Evolutionary conservation across 352 stramenopile genomes (phyloP).

Genomic region (Phytophthora podocarpi): DNA sequence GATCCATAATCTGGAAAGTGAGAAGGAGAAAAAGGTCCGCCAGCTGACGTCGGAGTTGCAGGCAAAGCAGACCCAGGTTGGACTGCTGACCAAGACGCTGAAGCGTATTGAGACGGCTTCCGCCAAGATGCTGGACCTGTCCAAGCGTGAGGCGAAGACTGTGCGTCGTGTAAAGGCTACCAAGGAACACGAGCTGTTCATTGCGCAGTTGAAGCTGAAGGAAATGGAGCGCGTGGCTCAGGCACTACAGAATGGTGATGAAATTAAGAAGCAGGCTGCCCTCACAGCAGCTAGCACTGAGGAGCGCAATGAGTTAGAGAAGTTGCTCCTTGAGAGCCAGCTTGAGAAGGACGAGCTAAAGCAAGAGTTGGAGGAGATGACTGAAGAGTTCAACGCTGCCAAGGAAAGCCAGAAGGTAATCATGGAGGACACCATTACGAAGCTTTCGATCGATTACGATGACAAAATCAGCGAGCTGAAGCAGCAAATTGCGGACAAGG

Average conservation of each 20-base stretch:
- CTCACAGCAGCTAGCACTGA: constrained; percentile 34
- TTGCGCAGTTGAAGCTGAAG: constrained; percentile 64
- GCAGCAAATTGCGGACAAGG: constrained; percentile 47
- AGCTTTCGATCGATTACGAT: constrained; percentile 57
- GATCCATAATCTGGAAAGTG: constrained; percentile 56
- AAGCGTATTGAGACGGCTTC: constrained; percentile 61
- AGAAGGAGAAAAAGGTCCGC: constrained; percentile 67
- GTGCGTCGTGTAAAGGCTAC: constrained; percentile 55
- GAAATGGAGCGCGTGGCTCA: constrained; percentile 60
- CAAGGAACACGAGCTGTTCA: constrained; percentile 68
- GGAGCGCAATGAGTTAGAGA: constrained; percentile 55
- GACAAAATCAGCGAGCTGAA: constrained; percentile 52
- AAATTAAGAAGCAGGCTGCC: constrained; percentile 37
- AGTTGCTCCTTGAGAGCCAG: constrained; percentile 53
- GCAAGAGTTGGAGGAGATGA: constrained; percentile 54
- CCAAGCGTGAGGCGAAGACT: constrained; percentile 58
- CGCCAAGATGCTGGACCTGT: constrained; percentile 44
- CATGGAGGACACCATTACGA: constrained; percentile 45
- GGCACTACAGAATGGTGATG: constrained; percentile 36
- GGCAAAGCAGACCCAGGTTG: constrained; percentile 64
- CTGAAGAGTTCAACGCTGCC: constrained; percentile 36
- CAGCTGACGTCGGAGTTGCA: constrained; percentile 59
- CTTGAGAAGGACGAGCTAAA: constrained; percentile 63
- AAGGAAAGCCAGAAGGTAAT: constrained; percentile 46
- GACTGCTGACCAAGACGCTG: constrained; percentile 57